Conservation (phyloP, 768 basidiomycete genomes). For the Mycena sanguinolenta region DNA sequence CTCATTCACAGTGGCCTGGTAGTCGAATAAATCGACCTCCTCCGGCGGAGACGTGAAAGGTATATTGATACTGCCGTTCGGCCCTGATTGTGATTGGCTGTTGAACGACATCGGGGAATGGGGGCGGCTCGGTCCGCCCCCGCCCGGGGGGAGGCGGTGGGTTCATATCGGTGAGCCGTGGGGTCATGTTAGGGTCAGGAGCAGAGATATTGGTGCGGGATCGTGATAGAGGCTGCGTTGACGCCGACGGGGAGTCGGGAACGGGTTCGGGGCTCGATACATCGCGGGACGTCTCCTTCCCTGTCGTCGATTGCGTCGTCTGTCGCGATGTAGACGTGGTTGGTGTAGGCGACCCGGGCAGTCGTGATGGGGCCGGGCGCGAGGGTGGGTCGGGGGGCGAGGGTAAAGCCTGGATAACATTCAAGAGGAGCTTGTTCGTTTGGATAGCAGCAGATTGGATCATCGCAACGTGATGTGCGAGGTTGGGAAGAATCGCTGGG, state of each 20-base stretch:
- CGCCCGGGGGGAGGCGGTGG: conserved; percentile 41
- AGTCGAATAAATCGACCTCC: conserved; percentile 87
- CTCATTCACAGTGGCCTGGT: conserved; percentile 92
- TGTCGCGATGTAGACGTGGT: conserved; percentile 63
- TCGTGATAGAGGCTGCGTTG: conserved; percentile 41
- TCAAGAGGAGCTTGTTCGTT: conserved; percentile 87
- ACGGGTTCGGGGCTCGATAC: conserved; percentile 60
- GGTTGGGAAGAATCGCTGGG: conserved; percentile 92
- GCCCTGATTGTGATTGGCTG: conserved; percentile 50
- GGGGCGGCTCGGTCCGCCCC: conserved; percentile 63
- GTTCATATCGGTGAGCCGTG: conserved; percentile 49
- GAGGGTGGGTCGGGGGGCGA: conserved; percentile 68
- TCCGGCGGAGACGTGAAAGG: conserved; percentile 49
- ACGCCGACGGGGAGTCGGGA: conserved; percentile 45
- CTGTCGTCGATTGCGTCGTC: conserved; percentile 53
- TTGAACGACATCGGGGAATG: conserved; percentile 71
- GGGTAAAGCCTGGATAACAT: conserved; percentile 89
- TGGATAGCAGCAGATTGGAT: conserved; percentile 90
- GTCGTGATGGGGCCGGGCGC: conserved; percentile 46
- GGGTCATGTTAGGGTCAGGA: conserved; percentile 39
- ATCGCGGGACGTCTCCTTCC: conserved; percentile 61
- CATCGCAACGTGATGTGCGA: conserved; percentile 90
- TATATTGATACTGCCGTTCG: conserved; percentile 39
- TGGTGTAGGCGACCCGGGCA: conserved; percentile 71
- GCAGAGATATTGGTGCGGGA: conserved; percentile 27